Evolutionary conservation across 495 filamentous ascomycete species (phyloP).

Genomic region (Aspergillus sclerotiicarbonarius): DNA sequence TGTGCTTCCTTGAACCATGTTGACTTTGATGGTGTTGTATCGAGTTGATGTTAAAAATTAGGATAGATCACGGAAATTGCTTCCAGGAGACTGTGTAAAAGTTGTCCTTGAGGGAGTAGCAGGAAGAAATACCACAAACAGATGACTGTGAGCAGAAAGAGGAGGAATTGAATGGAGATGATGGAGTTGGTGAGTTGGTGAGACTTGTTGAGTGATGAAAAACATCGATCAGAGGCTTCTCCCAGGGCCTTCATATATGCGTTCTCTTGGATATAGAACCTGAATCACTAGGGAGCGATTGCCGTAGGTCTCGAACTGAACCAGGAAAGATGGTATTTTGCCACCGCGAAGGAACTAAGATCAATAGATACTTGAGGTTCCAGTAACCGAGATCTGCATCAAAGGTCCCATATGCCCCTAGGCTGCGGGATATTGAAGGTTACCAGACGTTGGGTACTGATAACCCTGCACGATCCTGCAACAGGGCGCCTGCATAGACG

Average conservation of each 20-base stretch:
- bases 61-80: background rate
- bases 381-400: constrained; percentile 10
- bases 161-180: background rate
- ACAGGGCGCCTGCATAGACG: constrained; percentile 11
- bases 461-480: constrained; percentile 12
- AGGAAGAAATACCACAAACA: background rate
- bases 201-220: background rate
- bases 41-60: background rate
- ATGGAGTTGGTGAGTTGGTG: background rate
- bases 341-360: constrained; percentile 10
- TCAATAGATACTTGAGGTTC: constrained; percentile 8
- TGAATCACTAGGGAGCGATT: constrained; percentile 1
- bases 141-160: background rate
- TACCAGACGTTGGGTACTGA: constrained; percentile 8
- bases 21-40: background rate
- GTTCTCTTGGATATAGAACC: background rate
- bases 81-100: background rate
- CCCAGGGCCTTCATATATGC: constrained; percentile 6
- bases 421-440: constrained; percentile 1
- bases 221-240: background rate
- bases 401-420: background rate
- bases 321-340: constrained; percentile 8
- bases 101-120: background rate
- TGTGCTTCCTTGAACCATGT: constrained; percentile 24
- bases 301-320: background rate